Evolutionary conservation across 176 grass and related monocot species (phyloP), one percentile per base, ranked within the genome.

Genomic region (Lolium rigidum): DNA sequence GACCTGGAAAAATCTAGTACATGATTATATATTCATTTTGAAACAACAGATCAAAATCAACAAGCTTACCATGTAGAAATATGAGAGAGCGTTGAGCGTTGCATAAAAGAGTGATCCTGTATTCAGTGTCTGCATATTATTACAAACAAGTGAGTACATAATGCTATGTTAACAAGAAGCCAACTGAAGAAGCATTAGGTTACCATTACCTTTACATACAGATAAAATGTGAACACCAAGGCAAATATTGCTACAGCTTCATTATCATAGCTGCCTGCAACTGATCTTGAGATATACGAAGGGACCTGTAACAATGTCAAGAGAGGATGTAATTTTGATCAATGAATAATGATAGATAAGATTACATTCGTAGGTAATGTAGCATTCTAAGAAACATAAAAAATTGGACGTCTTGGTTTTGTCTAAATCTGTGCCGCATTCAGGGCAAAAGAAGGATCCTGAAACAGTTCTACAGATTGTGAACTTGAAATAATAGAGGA

Each of bases 181-280:
- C 70, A 72, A 62, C 22, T 51, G 22, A 60, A 72, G 77, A 85
- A 39, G 71, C 31, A 87, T 78, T 39, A 35, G 7, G 7, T 62
- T 11, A 22, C 16, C 26, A 83, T 92, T 91, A 99, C 97, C 90
- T 99, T 99, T 77, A 97, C 83, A 94, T 99, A 99, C 74, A 99
- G 89, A 93, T 99, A 99, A 91, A 99, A 99, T 66, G 97, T 99
- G 77, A 94, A 93, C 86, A 99, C 91, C 63, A 99, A 86, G 39
- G 97, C 97, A 50, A 99, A 99, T 90, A 99, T 99, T 55, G 97
- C 97, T 84, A 99, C 94, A 88, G 97, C 97, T 94, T 99, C 97
- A 88, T 99, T 99, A 74, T 99, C 97, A 93, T 99, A 99, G 82
- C 97, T 99, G 64, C 97, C 97, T 50, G 97, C 97, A 86, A 99